phyloP scores from a whole-genome alignment of 805 yeast genomes.

The Saccharomycopsis schoenii region DNA sequence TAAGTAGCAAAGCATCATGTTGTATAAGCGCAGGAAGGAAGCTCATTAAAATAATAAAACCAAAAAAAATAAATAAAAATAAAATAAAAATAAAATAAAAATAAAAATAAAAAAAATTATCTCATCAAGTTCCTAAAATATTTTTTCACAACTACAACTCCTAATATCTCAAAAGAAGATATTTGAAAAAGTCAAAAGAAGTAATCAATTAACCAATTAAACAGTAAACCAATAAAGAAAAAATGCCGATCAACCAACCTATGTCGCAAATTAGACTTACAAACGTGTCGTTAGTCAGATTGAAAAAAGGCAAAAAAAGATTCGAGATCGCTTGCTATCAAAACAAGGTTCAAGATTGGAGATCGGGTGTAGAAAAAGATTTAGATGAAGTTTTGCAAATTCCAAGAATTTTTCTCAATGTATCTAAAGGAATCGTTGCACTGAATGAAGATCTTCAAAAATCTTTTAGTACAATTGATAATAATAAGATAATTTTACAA shows the following conservation, averaged over 20 bases:
- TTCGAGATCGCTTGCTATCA: slow-evolving; percentile 96
- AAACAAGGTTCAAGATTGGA: slow-evolving; percentile 93
- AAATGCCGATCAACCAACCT: slow-evolving; percentile 74
- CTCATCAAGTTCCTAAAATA: too few relatives aligned
- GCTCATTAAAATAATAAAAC: too few relatives aligned
- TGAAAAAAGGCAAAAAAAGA: slow-evolving; percentile 84
- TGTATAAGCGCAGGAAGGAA: too few relatives aligned
- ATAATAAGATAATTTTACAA: slow-evolving; percentile 66
- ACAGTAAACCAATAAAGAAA: neutral
- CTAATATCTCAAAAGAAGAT: too few relatives aligned
- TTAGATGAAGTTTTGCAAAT: slow-evolving; percentile 93
- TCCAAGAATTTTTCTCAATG: slow-evolving; percentile 88
- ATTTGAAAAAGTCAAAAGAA: neutral
- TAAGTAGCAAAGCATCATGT: too few relatives aligned
- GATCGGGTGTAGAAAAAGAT: slow-evolving; percentile 82
- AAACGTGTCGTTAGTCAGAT: slow-evolving; percentile 84
- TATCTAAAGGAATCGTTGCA: slow-evolving; percentile 90
- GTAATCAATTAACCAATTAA: slow-evolving; percentile 14
- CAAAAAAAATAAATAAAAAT: too few relatives aligned
- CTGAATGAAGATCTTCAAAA: slow-evolving; percentile 70
- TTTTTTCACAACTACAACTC: too few relatives aligned
- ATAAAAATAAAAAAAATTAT: too few relatives aligned
- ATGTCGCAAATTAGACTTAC: slow-evolving; percentile 81
- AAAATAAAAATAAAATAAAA: too few relatives aligned
- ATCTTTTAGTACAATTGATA: slow-evolving; percentile 67